Evolutionary conservation across 1,139 yeast genomes (phyloP).

Genomic region (Yamadazyma aaseri): DNA sequence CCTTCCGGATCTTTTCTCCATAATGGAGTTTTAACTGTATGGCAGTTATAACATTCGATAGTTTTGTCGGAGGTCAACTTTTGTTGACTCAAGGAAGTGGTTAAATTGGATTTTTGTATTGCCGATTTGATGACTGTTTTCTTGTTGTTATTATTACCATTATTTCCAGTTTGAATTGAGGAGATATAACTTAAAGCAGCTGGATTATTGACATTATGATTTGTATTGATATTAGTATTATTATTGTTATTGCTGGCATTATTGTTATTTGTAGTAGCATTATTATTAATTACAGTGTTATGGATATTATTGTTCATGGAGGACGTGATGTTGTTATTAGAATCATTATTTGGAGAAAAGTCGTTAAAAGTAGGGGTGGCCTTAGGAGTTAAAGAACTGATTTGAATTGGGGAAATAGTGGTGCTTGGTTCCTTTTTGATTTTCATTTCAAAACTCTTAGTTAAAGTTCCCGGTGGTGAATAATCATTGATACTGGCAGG

Average conservation of each 20-base stretch:
- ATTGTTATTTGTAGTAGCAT: not conserved
- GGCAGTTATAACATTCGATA: slow-evolving; percentile 49
- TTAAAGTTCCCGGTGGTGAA: slow-evolving; percentile 18
- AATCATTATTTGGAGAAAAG: slow-evolving; percentile 2
- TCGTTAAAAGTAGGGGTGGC: slow-evolving; percentile 8
- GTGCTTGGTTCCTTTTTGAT: slow-evolving; percentile 15
- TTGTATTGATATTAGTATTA: slow-evolving; percentile 4
- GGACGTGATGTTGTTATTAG: not conserved
- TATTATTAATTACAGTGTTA: not conserved
- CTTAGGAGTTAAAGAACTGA: slow-evolving; percentile 11
- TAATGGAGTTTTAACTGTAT: slow-evolving; percentile 55
- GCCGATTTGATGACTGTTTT: slow-evolving; percentile 5
- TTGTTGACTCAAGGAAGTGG: slow-evolving; percentile 26
- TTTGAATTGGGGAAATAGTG: slow-evolving; percentile 16
- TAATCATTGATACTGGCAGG: slow-evolving; percentile 31
- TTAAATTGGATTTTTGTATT: slow-evolving; percentile 31
- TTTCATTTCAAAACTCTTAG: slow-evolving; percentile 6
- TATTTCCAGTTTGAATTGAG: too few relatives aligned
- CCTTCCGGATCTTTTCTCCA: slow-evolving; percentile 60
- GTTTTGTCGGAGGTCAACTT: slow-evolving; percentile 8
- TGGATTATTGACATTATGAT: slow-evolving; percentile 3
- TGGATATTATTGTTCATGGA: not conserved
- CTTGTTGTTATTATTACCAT: not conserved
- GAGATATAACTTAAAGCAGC: too few relatives aligned
- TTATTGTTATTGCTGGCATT: not conserved